A percentile compares a stretch with the other conserved stretches of the same genome.
Conservation (phyloP, 2,329 filamentous ascomycete species). For the Zymoseptoria brevis region DNA sequence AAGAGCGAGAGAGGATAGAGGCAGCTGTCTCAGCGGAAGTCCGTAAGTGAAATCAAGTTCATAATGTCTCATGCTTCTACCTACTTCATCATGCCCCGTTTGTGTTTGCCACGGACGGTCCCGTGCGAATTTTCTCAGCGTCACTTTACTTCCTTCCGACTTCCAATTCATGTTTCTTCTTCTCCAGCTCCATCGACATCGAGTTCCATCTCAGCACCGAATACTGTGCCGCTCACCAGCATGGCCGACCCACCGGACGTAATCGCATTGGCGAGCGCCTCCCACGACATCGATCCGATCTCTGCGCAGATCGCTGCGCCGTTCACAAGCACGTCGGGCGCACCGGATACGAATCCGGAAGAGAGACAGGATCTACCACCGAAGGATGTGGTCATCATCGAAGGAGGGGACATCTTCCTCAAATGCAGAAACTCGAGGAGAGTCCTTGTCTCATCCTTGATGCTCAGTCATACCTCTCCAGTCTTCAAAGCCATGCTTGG, state of each 20-base stretch:
- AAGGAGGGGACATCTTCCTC: neutral
- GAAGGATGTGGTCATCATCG: neutral
- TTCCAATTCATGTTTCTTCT: neutral
- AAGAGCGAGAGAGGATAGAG: neutral
- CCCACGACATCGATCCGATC: neutral
- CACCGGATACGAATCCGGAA: neutral
- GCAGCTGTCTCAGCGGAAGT: neutral
- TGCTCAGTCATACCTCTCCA: neutral
- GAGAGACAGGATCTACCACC: neutral
- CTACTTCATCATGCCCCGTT: neutral
- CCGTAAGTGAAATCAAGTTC: neutral
- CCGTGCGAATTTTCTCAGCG: neutral
- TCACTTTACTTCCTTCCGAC: neutral
- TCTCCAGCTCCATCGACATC: neutral
- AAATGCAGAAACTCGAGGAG: neutral
- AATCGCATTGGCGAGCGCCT: neutral
- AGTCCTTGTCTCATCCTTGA: constrained; percentile 1
- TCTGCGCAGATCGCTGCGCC: neutral
- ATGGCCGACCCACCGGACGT: neutral
- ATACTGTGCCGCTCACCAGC: too few relatives aligned
- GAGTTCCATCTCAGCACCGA: neutral
- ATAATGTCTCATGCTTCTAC: neutral
- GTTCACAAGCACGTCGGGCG: too few relatives aligned
- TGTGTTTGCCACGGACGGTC: neutral
- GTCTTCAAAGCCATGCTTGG: constrained; percentile 2